Evolutionary conservation across 306 rosid genomes (phyloP).

Genomic region (Potentilla sterilis): DNA sequence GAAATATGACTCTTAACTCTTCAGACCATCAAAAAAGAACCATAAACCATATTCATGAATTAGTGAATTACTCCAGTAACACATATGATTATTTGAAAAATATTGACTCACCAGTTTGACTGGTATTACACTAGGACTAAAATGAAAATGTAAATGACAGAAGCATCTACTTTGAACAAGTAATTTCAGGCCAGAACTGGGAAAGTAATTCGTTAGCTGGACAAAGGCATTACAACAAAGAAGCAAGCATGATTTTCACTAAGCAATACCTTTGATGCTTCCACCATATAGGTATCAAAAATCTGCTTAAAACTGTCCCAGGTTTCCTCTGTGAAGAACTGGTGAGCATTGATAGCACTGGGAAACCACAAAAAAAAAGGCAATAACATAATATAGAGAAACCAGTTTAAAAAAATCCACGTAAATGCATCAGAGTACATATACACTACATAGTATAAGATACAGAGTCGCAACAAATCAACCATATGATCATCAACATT

Average conservation of each 20-base stretch:
- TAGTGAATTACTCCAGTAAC: neutral
- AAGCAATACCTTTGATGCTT: slow-evolving; percentile 82
- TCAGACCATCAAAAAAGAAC: neutral
- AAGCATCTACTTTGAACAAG: neutral
- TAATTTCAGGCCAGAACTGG: neutral
- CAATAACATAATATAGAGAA: slow-evolving; percentile 41
- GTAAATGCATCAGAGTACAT: slow-evolving; percentile 14
- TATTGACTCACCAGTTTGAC: neutral
- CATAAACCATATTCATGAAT: neutral
- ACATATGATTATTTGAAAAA: neutral
- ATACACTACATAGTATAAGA: neutral
- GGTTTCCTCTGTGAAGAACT: slow-evolving; percentile 89
- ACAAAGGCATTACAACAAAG: slow-evolving; percentile 10
- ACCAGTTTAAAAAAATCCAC: neutral
- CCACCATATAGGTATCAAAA: slow-evolving; percentile 78
- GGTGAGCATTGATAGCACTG: slow-evolving; percentile 98
- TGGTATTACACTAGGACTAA: neutral
- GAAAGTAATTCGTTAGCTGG: neutral
- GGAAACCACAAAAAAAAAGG: slow-evolving; percentile 42
- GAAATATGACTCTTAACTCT: neutral
- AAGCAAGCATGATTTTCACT: neutral
- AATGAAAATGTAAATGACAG: neutral
- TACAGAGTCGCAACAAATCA: slow-evolving; percentile 12
- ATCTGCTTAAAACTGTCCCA: slow-evolving; percentile 93
- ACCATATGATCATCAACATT: slow-evolving; percentile 32